Base-by-base conservation (phyloP, 148 eudicot species). In the Fagopyrum esculentum region DNA sequence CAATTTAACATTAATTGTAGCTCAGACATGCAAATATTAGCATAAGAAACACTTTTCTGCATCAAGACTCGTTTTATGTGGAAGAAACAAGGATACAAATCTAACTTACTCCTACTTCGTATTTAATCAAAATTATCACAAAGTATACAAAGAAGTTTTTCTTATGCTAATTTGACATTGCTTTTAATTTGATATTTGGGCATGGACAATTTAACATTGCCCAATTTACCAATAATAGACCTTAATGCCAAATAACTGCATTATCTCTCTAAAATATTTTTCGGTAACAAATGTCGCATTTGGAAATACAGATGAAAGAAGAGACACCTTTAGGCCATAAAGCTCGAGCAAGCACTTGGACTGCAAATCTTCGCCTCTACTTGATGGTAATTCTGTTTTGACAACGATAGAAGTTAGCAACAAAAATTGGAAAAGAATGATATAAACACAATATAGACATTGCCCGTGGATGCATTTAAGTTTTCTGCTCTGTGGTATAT, bases 261-360 rank as follows among this genome's bases (percentile, higher is more conserved):
- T 43, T 15, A 61, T 66, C 71, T 35, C 45, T 12, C 15, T 7
- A 2, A 60, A 22, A 22, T 30, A 9, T 60, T 9, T 22, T 60
- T 22, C 7, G 22, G 66, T 26, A 22, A 26, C 40, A 26, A 60
- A 26, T n/a, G 35, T 60, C 66, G 19, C 66, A 19, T 60, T 22
- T 8, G 19, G 40, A 60, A 66, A 66, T 66, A 40, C 71, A 43
- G 71, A 13, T 43, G 12, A 35, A 66, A 43, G 47, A 30, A 40
- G 71, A 29, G 19, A 66, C 86, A 96, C 99, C 99, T 96, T 96
- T 47, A 96, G 86, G 64, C 98, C 99, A 85, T 96, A 92, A 64
- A 96, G 97, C 82, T 96, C 99, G 78, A 96, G 91, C 95, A 96
- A 81, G 86, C 99, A 96, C 82, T 91, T 96, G 26, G 97, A 82